Base-by-base conservation (phyloP, 495 filamentous ascomycete genomes). In the Parachaetomium inaequale region DNA sequence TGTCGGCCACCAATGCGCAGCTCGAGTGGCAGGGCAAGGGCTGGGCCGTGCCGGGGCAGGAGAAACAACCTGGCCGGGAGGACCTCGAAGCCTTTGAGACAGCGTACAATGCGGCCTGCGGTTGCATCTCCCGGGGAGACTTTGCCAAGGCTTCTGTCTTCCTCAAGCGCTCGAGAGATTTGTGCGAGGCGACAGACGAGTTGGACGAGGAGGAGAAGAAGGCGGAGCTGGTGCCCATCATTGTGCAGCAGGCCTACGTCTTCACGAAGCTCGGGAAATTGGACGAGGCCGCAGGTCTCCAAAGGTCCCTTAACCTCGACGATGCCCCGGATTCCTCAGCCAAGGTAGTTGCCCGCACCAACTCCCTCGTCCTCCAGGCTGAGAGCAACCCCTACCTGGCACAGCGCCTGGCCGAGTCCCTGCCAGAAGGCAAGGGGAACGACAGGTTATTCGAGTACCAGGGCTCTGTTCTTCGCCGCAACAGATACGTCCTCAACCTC, bases 21-120 rank as follows among this genome's bases (percentile, higher is more conserved):
- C 75, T 94, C n/a, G 84, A 92, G 68, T 96, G 91, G 93, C 81
- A 85, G 62, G 87, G 87, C 42, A 79, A 68, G 61, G 69, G 60
- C 49, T 81, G 59, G 70, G 66, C 64, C 6, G 68, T 71, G n/a
- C 68, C 64, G 12, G 74, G 77, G 32, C 62, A 64, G 7, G 73
- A 78, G 55, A 78, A 76, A 65, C 76, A 89, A 70, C 80, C 86
- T 15, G 79, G 76, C 19, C 81, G 87, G 61, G 90, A 92, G 59
- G 91, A 96, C 68, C 73, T 96, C 49, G 91, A 97, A 69, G 87
- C 87, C 4, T 98, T 98, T 66, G 94, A 98, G 75, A 95, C 88
- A 5, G 84, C 91, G 0, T 98, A 93, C 75, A 98, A 98, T 78
- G 87, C 88, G 8, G 95, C 93, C 25, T 98, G 93, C 71, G 83